Percentiles rank a stretch among this genome's conserved stretches.
phyloP scores from a whole-genome alignment of 1,284 basidiomycete species.

The Microbotryomycetes sp. region DNA sequence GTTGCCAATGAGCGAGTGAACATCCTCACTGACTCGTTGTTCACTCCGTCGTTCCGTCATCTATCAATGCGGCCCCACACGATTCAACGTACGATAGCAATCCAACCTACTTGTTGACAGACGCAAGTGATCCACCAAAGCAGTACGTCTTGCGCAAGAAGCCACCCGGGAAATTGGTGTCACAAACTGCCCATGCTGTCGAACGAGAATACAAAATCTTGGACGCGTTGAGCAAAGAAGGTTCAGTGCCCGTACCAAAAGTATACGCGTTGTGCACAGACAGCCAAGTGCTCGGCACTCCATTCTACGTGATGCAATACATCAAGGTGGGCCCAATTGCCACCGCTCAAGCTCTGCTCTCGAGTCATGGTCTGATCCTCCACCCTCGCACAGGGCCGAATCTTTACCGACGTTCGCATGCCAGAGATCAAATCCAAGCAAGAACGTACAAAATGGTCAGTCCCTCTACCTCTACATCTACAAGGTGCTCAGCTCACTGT shows the following conservation, averaged over 20 bases:
- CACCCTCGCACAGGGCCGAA: slow-evolving; percentile 56
- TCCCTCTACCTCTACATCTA: slow-evolving; percentile 2
- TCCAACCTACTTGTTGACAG: slow-evolving; percentile 86
- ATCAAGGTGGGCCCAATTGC: slow-evolving; percentile 49
- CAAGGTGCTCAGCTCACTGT: not conserved
- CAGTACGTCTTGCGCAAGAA: slow-evolving; percentile 89
- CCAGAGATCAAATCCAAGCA: slow-evolving; percentile 54
- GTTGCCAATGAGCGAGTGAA: too few species aligned
- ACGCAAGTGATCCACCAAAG: slow-evolving; percentile 51
- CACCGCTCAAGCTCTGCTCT: not conserved
- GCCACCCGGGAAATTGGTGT: slow-evolving; percentile 78
- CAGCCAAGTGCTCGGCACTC: slow-evolving; percentile 66
- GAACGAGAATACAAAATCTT: slow-evolving; percentile 86
- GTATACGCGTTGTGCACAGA: slow-evolving; percentile 76
- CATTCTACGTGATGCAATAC: slow-evolving; percentile 95
- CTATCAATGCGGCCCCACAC: not conserved
- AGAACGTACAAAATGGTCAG: slow-evolving; percentile 65
- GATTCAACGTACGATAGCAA: slow-evolving; percentile 59
- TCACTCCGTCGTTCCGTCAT: not conserved
- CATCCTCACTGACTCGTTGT: too few species aligned
- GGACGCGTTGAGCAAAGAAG: slow-evolving; percentile 65
- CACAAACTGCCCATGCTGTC: slow-evolving; percentile 84
- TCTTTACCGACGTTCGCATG: slow-evolving; percentile 81
- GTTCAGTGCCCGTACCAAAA: slow-evolving; percentile 76
- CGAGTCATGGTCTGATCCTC: not conserved